Base-by-base conservation (phyloP, 495 filamentous ascomycete species). In the Aspergillus heteromorphus region DNA sequence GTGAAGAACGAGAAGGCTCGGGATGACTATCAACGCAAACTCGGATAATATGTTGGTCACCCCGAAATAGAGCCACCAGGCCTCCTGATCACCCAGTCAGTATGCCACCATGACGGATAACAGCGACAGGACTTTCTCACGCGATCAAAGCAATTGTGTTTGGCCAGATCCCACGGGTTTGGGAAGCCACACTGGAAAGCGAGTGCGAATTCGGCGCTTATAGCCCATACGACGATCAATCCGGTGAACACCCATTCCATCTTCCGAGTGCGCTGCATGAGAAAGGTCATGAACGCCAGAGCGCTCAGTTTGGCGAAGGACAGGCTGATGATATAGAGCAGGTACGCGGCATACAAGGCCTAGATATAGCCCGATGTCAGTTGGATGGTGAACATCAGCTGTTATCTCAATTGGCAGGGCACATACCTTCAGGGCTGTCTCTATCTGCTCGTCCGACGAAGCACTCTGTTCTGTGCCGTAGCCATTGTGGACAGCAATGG, bases 171-270 rank as follows among this genome's bases (percentile, higher is more conserved):
- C 64, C 64, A 66, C 0, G 61, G 52, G 1, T 38, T 47, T 14
- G 64, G 56, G 21, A 60, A 7, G 10, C 47, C 38, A 40, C 64
- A 66, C 54, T 66, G 61, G 41, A 66, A 66, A 9, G 64, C 61
- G 52, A 56, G 54, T 2, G 61, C 61, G 38, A 64, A 50, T 11
- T 62, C 48, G 1, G 45, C 49, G n/a, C 53, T 49, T 13, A 56
- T 21, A 4, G 61, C 56, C 64, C 64, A 66, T 31, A 27, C 40
- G 19, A 38, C 49, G 13, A 58, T 40, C 3, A 61, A 47, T 1
- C 18, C 51, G 23, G 54, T 55, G 8, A 60, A 52, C 6, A 45
- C 55, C 64, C 38, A 64, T 45, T 40, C 50, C 23, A 38, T 53
- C 40, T 31, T 66, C 58, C 36, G 49, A 51, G 18, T 45, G 6